Evolutionary conservation across 495 filamentous ascomycete species (phyloP).

Genomic region (Penicillium cinerascens): DNA sequence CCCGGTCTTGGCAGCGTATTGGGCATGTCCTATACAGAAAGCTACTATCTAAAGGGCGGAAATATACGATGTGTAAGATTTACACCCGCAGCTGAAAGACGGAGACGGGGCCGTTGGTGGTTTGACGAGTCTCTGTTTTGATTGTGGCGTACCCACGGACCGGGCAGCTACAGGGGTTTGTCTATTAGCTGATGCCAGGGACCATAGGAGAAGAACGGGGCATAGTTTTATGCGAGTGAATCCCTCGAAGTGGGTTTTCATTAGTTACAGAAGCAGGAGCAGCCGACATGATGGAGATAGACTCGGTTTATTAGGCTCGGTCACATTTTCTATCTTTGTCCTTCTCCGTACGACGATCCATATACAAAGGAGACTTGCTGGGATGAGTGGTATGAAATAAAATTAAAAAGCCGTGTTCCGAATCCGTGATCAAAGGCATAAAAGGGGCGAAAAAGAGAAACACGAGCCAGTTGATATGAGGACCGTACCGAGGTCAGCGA

Average conservation of each 20-base stretch:
- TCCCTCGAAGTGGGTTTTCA: background rate
- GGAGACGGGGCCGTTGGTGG: background rate
- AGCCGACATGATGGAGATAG: background rate
- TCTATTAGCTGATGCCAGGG: background rate
- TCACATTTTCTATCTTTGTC: background rate
- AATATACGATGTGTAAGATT: background rate
- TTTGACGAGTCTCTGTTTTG: background rate
- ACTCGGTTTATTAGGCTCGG: background rate
- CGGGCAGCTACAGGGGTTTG: background rate
- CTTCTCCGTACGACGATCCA: too few species aligned
- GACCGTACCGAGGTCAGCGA: too few species aligned
- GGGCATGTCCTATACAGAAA: background rate
- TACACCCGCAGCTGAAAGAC: background rate
- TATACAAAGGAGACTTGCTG: too few species aligned
- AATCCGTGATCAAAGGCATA: too few species aligned
- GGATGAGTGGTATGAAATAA: too few species aligned
- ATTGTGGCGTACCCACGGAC: background rate
- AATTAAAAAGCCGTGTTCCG: too few species aligned
- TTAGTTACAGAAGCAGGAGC: background rate
- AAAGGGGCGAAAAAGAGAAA: too few species aligned
- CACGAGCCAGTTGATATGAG: too few species aligned
- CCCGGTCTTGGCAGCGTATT: background rate
- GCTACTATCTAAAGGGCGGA: background rate
- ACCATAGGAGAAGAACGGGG: background rate
- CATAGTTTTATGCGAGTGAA: background rate